Evolutionary conservation across 2,329 filamentous ascomycete genomes (phyloP).

Genomic region (Fusarium nurragi): DNA sequence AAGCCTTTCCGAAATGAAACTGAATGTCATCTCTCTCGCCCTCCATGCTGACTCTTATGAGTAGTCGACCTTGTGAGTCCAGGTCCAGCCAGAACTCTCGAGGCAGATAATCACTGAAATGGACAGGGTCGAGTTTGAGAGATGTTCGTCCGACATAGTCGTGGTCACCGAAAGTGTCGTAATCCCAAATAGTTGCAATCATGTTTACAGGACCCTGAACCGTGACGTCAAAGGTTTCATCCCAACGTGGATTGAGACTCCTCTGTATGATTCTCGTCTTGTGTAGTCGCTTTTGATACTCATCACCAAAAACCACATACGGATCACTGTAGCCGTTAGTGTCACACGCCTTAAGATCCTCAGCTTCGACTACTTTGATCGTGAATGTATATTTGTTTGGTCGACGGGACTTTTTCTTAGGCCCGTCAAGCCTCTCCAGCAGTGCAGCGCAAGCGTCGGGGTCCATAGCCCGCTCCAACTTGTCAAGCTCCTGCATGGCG

Average conservation of each 20-base stretch:
- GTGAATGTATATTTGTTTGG: slow-evolving; percentile 95
- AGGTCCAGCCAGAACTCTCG: slow-evolving; percentile 98
- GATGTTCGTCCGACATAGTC: slow-evolving; percentile 98
- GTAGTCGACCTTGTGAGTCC: slow-evolving; percentile 89
- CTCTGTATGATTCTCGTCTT: slow-evolving; percentile 93
- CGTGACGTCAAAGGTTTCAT: slow-evolving; percentile 95
- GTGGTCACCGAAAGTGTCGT: slow-evolving; percentile 95
- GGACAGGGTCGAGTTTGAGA: slow-evolving; percentile 95
- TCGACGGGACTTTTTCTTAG: slow-evolving; percentile 70
- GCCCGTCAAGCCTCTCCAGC: slow-evolving; percentile 77
- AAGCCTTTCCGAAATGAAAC: slow-evolving; percentile 98
- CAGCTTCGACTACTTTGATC: slow-evolving; percentile 97
- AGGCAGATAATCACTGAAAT: slow-evolving; percentile 95
- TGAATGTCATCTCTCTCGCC: slow-evolving; percentile 98
- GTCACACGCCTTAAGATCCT: slow-evolving; percentile 98
- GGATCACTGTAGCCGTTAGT: slow-evolving; percentile 94
- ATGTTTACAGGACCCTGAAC: slow-evolving; percentile 92
- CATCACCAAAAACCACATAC: slow-evolving; percentile 95
- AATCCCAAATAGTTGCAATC: slow-evolving; percentile 98
- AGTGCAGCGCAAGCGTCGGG: slow-evolving; percentile 90
- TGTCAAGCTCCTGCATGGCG: slow-evolving; percentile 90
- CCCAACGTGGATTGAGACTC: slow-evolving; percentile 94
- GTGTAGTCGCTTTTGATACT: slow-evolving; percentile 95
- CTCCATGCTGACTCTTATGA: slow-evolving; percentile 97
- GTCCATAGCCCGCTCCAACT: slow-evolving; percentile 87